These are phyloP conservation scores for Yamadazyma atlantica DNA, from an alignment of 1,139 yeast genomes.

Conservation along the genomic window DNA sequence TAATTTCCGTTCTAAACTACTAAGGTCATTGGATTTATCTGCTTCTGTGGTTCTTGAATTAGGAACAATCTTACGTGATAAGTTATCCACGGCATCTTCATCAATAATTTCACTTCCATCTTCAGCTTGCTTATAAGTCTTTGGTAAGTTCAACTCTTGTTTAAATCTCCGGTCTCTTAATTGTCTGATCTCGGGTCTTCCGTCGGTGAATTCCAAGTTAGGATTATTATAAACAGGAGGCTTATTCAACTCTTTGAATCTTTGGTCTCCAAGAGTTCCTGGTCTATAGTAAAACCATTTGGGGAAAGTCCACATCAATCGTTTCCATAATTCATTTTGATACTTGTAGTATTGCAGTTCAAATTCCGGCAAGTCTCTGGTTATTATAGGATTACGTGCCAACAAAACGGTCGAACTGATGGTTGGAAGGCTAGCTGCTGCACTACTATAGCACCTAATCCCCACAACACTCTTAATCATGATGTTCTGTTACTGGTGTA, in stretches of 20 bases:
- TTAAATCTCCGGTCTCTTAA: slow-evolving; percentile 85
- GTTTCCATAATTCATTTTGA: slow-evolving; percentile 80
- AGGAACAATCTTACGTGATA: slow-evolving; percentile 69
- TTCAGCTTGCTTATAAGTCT: slow-evolving; percentile 43
- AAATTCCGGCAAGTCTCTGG: slow-evolving; percentile 71
- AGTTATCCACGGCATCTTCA: slow-evolving; percentile 44
- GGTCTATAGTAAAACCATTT: slow-evolving; percentile 87
- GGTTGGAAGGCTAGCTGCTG: slow-evolving; percentile 4
- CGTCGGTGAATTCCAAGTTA: slow-evolving; percentile 75
- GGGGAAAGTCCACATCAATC: slow-evolving; percentile 98
- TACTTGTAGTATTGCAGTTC: slow-evolving; percentile 78
- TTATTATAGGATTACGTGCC: slow-evolving; percentile 80
- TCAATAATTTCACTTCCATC: slow-evolving; percentile 41
- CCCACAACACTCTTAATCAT: slow-evolving; percentile 9
- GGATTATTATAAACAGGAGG: slow-evolving; percentile 74
- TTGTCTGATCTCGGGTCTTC: slow-evolving; percentile 83
- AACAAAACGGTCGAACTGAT: slow-evolving; percentile 54
- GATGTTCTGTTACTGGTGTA: neutral
- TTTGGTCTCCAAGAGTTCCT: slow-evolving; percentile 87
- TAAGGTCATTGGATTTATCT: slow-evolving; percentile 59
- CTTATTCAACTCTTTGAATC: slow-evolving; percentile 70
- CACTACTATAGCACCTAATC: slow-evolving; percentile 10
- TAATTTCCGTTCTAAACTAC: slow-evolving; percentile 75
- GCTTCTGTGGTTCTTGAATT: slow-evolving; percentile 77
- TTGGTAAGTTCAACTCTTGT: slow-evolving; percentile 73